Evolutionary conservation across 2,329 filamentous ascomycete genomes (phyloP), one percentile per base, ranked within the genome.

Genomic region (Ophiostoma himal-ulmi): DNA sequence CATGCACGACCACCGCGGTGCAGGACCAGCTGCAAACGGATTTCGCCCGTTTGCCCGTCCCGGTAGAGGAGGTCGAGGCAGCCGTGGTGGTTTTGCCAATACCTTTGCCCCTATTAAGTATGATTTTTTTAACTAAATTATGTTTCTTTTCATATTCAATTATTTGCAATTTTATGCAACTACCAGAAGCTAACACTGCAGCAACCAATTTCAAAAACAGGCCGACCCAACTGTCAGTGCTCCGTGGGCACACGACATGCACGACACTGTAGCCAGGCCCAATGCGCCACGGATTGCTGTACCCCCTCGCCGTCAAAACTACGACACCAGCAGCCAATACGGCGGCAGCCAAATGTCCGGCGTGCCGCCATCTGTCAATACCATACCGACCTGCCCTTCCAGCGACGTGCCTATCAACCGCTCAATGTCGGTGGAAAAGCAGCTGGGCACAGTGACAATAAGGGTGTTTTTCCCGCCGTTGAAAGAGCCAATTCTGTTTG

Each of bases 191-290:
- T 48, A n/a, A 48, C 44, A 7, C n/a, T 11, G 5, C 36, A 72
- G 72, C 71, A 82, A 80, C 71, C 80, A 82, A 74, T 60, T 71
- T 8, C 72, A 73, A 48, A 73, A 73, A 69, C 72, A 71, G 3
- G 36, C 82, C 48, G 87, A 91, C 76, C 88, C 87, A 71, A 87
- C 89, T 20, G 90, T 88, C 34, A 91, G 88, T 78, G 88, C 87
- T 26, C 90, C 87, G 64, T 98, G 95, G 95, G 88, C 92, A 74
- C 95, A 99, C 79, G 95, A 99, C 79, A 92, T 98, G 81, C 95
- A 98, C 80, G 92, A 96, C 74, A 85, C 80, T 13, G 82, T 89
- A n/a, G 81, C 81, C 73, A 82, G 85, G 73, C 82, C 84, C 44
- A 71, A 75, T 73, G 77, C 78, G 11, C 26, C 69, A 13, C 71